Evolutionary conservation across 176 grass and related monocot genomes (phyloP).

Genomic region (Eragrostis nindensis): DNA sequence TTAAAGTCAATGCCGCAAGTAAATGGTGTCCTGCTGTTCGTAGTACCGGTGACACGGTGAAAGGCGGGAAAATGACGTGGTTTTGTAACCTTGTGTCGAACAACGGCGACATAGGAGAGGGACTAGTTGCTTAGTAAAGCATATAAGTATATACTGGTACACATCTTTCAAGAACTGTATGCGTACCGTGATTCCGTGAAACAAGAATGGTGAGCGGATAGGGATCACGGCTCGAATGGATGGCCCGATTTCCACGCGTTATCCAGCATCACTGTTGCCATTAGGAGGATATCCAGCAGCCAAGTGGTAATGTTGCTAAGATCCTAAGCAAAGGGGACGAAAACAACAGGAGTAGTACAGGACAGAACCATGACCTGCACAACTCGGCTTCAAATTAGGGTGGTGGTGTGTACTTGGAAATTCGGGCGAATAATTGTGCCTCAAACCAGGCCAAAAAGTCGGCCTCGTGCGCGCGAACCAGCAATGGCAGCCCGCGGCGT

Average conservation of each 20-base stretch:
- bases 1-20: conserved; percentile 20
- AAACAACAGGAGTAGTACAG: conserved; percentile 24
- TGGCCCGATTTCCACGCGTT: conserved; percentile 19
- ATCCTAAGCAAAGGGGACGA: conserved; percentile 42
- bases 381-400: neutral
- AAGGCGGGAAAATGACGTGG: conserved; percentile 3
- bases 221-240: neutral
- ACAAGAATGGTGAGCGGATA: neutral
- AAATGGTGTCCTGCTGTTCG: neutral
- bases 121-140: too few relatives aligned
- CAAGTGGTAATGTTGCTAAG: conserved; percentile 31
- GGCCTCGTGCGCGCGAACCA: neutral
- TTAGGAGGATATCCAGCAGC: conserved; percentile 14
- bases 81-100: neutral
- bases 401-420: neutral
- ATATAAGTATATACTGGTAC: neutral
- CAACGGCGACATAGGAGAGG: neutral
- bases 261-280: conserved; percentile 11
- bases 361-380: neutral
- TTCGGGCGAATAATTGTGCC: neutral
- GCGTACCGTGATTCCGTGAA: too few relatives aligned
- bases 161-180: neutral
- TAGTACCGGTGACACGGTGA: neutral
- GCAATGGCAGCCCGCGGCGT: conserved; percentile 29
- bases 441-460: neutral